A percentile compares a stretch with the other conserved stretches of the same genome.
These are phyloP conservation scores for Cyphellophora europaea DNA, from an alignment of 2,329 filamentous ascomycete species.

Conservation along the genomic window DNA sequence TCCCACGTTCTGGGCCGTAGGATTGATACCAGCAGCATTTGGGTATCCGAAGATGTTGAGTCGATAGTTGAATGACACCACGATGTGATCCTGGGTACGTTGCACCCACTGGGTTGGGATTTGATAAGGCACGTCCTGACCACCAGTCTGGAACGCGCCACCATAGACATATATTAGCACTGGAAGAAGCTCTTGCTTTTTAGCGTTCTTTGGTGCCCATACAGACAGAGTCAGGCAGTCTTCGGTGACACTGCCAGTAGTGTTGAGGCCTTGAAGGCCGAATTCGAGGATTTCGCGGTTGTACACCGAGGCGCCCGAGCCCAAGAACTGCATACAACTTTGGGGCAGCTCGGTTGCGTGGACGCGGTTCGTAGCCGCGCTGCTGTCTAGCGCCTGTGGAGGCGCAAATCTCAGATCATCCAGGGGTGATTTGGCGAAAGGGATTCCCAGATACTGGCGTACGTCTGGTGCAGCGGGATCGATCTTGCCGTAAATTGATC, in stretches of 20 bases:
- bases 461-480: too few relatives aligned
- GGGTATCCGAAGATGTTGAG: conserved; percentile 59
- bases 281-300: background rate
- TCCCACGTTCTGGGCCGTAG: conserved; percentile 62
- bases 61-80: conserved; percentile 71
- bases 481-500: background rate
- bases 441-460: conserved; percentile 66
- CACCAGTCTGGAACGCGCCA: conserved; percentile 36
- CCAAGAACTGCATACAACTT: conserved; percentile 19
- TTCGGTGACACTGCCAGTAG: conserved; percentile 22
- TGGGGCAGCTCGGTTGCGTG: conserved; percentile 4
- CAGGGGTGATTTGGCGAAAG: conserved; percentile 61
- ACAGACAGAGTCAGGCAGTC: conserved; percentile 35
- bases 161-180: conserved; percentile 66
- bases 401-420: conserved; percentile 51
- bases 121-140: conserved; percentile 30
- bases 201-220: conserved; percentile 27
- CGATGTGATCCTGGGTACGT: conserved; percentile 56
- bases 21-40: conserved; percentile 50
- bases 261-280: background rate
- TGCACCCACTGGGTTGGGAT: conserved; percentile 30
- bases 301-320: background rate
- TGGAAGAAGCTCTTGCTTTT: conserved; percentile 34
- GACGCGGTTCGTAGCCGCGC: background rate
- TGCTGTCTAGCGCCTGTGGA: conserved; percentile 2